Base-by-base conservation (phyloP, 768 basidiomycete genomes). In the Rhizopogon roseolus region DNA sequence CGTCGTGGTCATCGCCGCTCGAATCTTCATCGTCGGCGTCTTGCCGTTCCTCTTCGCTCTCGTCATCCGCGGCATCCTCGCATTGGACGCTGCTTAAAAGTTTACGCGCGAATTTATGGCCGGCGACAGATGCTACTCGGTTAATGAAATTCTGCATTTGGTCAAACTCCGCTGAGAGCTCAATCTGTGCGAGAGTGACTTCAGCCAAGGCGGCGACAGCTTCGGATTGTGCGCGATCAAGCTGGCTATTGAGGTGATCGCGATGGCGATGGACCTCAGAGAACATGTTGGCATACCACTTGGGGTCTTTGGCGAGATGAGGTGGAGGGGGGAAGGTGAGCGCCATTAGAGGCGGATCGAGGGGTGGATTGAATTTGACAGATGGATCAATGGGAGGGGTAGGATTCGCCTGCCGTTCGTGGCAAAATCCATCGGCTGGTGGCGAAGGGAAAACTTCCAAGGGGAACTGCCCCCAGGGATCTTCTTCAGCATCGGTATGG, bases 361-460 rank as follows among this genome's bases (percentile, higher is more conserved):
- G 57, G 2, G 54, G 45, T 17, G 54, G 5, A 6, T 19, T 40
- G 40, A 39, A 36, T 36, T 36, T 13, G 34, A 13, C 1, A 54
- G 42, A 34, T 36, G 43, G 27, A 49, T 32, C 6, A 11, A 40
- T 28, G 39, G 32, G 3, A 39, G 32, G 28, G 38, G 49, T 14
- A 39, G 43, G 7, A 53, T 57, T 40, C 54, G 57, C 14, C 57
- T 59, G 28, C 34, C 64, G n/a, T 28, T 54, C 52, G 58, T 68
- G 1, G 64, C 60, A 67, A 48, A 49, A 49, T n/a, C 66, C 66
- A 6, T 67, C 64, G 0, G 1, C 16, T 19, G 66, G 66, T 9
- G 68, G 68, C 3, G 56, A 41, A 28, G 66, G 66, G 34, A 69
- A 69, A 5, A 22, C 60, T 25, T 67, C 66, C 25, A 68, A 50